Base-by-base conservation (phyloP, 2,329 filamentous ascomycete genomes). In the Aspergillus cejpii region DNA sequence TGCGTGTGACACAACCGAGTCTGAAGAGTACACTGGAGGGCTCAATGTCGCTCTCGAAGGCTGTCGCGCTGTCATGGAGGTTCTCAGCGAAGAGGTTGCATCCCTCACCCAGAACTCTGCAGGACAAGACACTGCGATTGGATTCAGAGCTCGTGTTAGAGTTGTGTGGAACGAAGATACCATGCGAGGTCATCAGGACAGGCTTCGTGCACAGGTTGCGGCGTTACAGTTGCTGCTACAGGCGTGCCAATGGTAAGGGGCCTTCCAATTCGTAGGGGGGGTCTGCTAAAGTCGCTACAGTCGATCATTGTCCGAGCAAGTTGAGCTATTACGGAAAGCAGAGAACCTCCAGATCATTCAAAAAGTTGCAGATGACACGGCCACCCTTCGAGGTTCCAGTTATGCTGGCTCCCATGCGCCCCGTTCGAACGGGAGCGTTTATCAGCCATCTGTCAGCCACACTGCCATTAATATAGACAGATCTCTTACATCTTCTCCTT, bases 181-280 rank as follows among this genome's bases (percentile, higher is more conserved):
- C 10, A 67, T 69, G 62, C 58, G 50, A 47, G 60, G 54, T 21
- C 62, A 69, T 39, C 57, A 64, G 44, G 57, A 63, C 20, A 55
- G 60, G 38, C 45, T 69, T 36, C 64, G 62, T 20, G 56, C 62
- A 15, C 67, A 69, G 41, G 60, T 68, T 5, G 51, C 59, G 28
- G 66, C 67, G 8, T 51, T 69, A 14, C 65, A 68, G 34, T 43
- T 69, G 17, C 50, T 70, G 39, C 50, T 69, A 17, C 64, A 68
- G 45, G 64, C 63, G 24, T 65, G 61, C 37, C 63, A 68, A 55
- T 68, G 65, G 66, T 69, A 41, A 53, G 17, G 31, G 6, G 14
- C 31, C 3, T 34, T 2, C 15, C 4, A n/a, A n/a, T 19, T 34
- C 14, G 10, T 3, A 5, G 5, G 8, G 8, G 5, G 8, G 15